Percentiles rank a stretch among this genome's conserved stretches.
Evolutionary conservation across 2,329 filamentous ascomycete genomes (phyloP).

Genomic region (Talaromyces sp.): DNA sequence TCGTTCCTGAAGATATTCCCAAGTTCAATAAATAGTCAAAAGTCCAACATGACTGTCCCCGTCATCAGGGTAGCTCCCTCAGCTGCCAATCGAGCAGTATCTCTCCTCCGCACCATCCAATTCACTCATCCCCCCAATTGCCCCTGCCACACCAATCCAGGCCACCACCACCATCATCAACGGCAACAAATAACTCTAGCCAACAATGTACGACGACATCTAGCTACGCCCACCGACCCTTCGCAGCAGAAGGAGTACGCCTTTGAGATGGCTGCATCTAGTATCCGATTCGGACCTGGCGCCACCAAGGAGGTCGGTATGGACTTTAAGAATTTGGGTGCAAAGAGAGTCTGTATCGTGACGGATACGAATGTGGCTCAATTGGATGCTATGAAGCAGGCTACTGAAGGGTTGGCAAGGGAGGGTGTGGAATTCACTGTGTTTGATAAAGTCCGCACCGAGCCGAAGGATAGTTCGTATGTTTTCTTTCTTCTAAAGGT

Average conservation of each 20-base stretch:
- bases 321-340: constrained; percentile 90
- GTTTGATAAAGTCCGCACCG: constrained; percentile 73
- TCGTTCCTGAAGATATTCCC: not conserved
- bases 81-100: constrained; percentile 45
- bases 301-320: constrained; percentile 95
- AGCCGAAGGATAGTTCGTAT: constrained; percentile 91
- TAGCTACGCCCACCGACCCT: constrained; percentile 72
- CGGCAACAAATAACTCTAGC: constrained; percentile 43
- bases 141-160: constrained; percentile 87
- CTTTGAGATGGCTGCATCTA: constrained; percentile 96
- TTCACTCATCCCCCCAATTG: constrained; percentile 82
- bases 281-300: constrained; percentile 88
- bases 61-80: constrained; percentile 43
- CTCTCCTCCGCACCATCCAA: constrained; percentile 80
- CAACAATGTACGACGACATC: constrained; percentile 53
- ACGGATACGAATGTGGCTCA: constrained; percentile 79
- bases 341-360: constrained; percentile 82
- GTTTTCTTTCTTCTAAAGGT: constrained; percentile 28
- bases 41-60: constrained; percentile 32
- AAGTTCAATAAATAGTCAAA: not conserved
- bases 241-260: constrained; percentile 87
- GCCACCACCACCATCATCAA: constrained; percentile 64
- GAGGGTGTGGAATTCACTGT: constrained; percentile 79
- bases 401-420: constrained; percentile 68
- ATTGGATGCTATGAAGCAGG: constrained; percentile 84